Base-by-base conservation (phyloP, 1,284 basidiomycete species). In the Tylopilus sp. region DNA sequence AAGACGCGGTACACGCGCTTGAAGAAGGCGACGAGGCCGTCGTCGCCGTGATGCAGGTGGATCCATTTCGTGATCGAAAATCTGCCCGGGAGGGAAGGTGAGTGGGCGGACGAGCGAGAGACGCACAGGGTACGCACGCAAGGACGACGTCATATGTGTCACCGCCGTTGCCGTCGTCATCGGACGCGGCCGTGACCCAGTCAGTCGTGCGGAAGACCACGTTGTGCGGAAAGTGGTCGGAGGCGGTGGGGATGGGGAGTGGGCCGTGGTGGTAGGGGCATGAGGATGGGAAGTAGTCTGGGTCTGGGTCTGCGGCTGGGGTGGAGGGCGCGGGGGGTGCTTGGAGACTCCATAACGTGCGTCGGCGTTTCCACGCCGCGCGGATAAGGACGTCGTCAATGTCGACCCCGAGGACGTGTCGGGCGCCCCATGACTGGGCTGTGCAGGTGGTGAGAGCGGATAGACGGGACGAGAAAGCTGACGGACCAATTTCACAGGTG, bases 31-130 rank as follows among this genome's bases (percentile, higher is more conserved):
- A 77, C 70, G 16, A 95, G 69, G 0, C 89, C 93, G 1, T 86
- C 85, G 70, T 95, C 94, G 16, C 92, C 91, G 13, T 82, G 81
- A 69, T 95, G 90, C 4, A 95, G 81, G 76, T 95, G 94, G 33
- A 95, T 93, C 94, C 94, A 95, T 77, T 95, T 95, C 0, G 93
- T 88, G 54, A 95, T 80, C 0, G 94, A 95, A 67, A 95, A 89
- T 2, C 93, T 95, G 54, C 39, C 22, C 49, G 62, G 10, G 26
- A 6, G 36, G 6, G 9, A 2, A 22, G 10, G 56, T 70, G 54
- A 68, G 10, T 10, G 22, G 13, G 41, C 2, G 29, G 29, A 13
- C n/a, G 19, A 13, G n/a, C 1, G 16, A 32, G 29, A 16, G 6
- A 12, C 9, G 16, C 22, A 39, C n/a, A 8, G 33, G 13, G 32